Conservation (phyloP, 805 yeast species). For the Nakazawaea wyomingensis region DNA sequence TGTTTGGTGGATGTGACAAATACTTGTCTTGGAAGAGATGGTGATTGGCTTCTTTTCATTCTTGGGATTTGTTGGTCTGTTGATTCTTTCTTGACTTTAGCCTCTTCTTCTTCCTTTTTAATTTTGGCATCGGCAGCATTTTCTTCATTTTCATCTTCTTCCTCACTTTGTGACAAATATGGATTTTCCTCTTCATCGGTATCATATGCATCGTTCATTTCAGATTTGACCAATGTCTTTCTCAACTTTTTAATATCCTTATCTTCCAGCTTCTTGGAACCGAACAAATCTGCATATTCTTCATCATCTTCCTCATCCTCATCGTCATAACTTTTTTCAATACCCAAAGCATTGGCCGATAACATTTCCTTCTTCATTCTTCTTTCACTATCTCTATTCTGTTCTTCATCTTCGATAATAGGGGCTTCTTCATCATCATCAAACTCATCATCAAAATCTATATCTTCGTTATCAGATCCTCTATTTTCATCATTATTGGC, state of each 20-base stretch:
- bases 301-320: constrained; percentile 55
- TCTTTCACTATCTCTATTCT: constrained; percentile 81
- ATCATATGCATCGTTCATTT: constrained; percentile 84
- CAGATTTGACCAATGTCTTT: constrained; percentile 78
- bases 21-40: constrained; percentile 25
- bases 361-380: constrained; percentile 82
- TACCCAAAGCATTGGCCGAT: constrained; percentile 62
- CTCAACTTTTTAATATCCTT: constrained; percentile 86
- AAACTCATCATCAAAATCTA: constrained; percentile 94
- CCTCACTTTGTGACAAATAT: constrained; percentile 66
- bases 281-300: constrained; percentile 66
- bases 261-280: constrained; percentile 67
- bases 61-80: constrained; percentile 20
- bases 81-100: constrained; percentile 30
- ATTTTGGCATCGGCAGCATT: constrained; percentile 20
- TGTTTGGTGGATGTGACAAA: constrained; percentile 45
- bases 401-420: constrained; percentile 91
- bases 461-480: constrained; percentile 82
- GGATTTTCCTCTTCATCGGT: constrained; percentile 83
- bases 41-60: constrained; percentile 20
- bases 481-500: constrained; percentile 31
- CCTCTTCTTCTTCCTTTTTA: constrained; percentile 33
- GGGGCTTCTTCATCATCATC: constrained; percentile 99
- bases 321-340: constrained; percentile 52
- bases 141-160: constrained; percentile 41